Percentiles rank a stretch among this genome's conserved stretches.
Conservation (phyloP, 1,284 basidiomycete genomes). For the Moniliophthora roreri region DNA sequence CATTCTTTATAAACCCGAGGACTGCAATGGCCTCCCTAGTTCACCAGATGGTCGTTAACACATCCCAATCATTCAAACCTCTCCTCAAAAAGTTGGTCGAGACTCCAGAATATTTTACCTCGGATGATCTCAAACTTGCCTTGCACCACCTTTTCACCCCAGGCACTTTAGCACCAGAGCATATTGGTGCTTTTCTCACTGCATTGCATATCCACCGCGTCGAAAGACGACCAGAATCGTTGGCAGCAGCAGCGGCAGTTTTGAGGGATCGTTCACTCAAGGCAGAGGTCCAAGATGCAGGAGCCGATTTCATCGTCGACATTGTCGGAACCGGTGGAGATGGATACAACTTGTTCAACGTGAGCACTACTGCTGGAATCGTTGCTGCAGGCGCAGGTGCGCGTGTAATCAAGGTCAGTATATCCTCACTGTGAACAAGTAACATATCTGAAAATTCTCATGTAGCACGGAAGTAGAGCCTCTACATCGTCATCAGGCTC, state of each 20-base stretch:
- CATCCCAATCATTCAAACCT: constrained; percentile 70
- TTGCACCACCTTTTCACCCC: constrained; percentile 77
- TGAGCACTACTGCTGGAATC: constrained; percentile 92
- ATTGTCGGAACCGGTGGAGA: constrained; percentile 83
- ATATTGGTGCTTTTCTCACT: constrained; percentile 83
- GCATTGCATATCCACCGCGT: constrained; percentile 78
- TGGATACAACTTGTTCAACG: constrained; percentile 97
- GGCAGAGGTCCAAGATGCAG: constrained; percentile 54
- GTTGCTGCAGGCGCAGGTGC: constrained; percentile 95
- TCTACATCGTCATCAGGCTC: constrained; percentile 95
- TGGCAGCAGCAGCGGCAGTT: constrained; percentile 76
- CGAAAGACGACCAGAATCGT: constrained; percentile 72
- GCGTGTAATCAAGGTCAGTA: constrained; percentile 83
- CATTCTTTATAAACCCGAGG: no score
- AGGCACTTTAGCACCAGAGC: constrained; percentile 59
- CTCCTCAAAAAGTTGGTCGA: constrained; percentile 77
- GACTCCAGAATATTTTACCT: constrained; percentile 72
- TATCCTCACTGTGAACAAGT: background rate
- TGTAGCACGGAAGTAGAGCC: constrained; percentile 88
- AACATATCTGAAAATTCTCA: constrained; percentile 11
- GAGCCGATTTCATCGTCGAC: constrained; percentile 70
- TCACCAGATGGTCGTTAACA: constrained; percentile 21
- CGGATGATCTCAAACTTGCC: constrained; percentile 68
- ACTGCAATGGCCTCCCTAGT: background rate
- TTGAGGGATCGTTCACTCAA: constrained; percentile 68